A percentile compares a stretch with the other conserved stretches of the same genome.
Evolutionary conservation across 2,329 filamentous ascomycete species (phyloP).

Genomic region (Alternaria gaisen): DNA sequence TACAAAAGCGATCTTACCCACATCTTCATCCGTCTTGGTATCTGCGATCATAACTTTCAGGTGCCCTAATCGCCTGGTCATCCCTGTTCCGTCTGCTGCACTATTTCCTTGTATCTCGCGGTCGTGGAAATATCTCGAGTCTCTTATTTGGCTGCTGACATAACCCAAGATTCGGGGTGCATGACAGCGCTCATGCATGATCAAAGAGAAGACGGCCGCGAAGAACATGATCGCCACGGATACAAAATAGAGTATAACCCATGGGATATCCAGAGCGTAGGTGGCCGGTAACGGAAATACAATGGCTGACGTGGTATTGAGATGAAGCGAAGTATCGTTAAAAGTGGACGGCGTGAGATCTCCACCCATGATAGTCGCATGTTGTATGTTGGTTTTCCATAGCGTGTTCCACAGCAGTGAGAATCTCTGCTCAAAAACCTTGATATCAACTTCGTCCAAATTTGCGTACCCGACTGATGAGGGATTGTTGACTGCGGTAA

Average conservation of each 20-base stretch:
- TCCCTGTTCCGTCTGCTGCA: not conserved
- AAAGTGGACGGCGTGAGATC: accelerated
- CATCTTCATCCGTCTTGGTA: not conserved
- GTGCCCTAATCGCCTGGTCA: not conserved
- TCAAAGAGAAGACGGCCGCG: constrained; percentile 16
- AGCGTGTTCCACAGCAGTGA: not conserved
- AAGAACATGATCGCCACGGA: constrained; percentile 19
- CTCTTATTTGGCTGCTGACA: constrained; percentile 19
- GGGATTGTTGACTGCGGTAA: not conserved
- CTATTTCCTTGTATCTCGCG: constrained; percentile 6
- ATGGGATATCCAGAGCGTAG: constrained; percentile 11
- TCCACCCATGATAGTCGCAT: not conserved
- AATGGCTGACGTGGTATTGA: not conserved
- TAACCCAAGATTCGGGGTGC: constrained; percentile 13
- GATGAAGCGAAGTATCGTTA: not conserved
- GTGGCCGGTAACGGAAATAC: not conserved
- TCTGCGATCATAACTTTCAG: not conserved
- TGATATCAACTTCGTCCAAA: not conserved
- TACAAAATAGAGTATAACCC: constrained; percentile 14
- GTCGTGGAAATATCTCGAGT: constrained; percentile 19
- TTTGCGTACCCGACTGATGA: too few relatives aligned
- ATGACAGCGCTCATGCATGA: constrained; percentile 13
- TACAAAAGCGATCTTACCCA: constrained; percentile 18
- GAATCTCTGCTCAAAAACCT: not conserved
- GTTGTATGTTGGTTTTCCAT: not conserved